phyloP scores from a whole-genome alignment of 495 filamentous ascomycete genomes.

The Sporormia fimetaria region DNA sequence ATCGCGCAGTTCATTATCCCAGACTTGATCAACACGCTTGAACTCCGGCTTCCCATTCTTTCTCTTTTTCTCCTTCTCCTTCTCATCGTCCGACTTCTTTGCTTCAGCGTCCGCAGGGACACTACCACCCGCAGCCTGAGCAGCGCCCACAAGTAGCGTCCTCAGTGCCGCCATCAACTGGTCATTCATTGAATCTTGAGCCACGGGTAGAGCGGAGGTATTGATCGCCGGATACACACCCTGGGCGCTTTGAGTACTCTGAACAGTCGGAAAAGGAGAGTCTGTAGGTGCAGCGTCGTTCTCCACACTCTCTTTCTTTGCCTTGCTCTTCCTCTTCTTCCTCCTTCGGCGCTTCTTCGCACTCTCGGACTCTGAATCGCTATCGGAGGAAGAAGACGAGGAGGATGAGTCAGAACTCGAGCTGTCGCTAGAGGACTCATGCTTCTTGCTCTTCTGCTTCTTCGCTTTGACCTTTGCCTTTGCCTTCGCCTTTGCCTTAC shows the following conservation, averaged over 20 bases:
- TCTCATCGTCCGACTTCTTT: background rate
- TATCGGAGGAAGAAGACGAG: slow-evolving; percentile 8
- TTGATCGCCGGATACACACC: slow-evolving; percentile 2
- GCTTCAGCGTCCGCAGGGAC: background rate
- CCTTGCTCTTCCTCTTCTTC: background rate
- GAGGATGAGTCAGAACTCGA: background rate
- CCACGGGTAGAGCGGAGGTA: background rate
- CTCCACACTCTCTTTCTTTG: slow-evolving; percentile 5
- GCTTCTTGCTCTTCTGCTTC: slow-evolving; percentile 15
- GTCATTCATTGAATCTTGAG: slow-evolving; percentile 6
- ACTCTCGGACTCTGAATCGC: slow-evolving; percentile 11
- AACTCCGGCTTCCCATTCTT: slow-evolving; percentile 53
- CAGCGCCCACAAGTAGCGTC: slow-evolving; percentile 2
- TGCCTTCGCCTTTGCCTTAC: slow-evolving; percentile 7
- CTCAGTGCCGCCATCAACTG: slow-evolving; percentile 1
- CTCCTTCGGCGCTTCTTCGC: slow-evolving; percentile 5
- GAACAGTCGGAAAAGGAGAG: background rate
- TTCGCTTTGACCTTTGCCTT: slow-evolving; percentile 16
- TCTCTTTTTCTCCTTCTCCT: slow-evolving; percentile 9
- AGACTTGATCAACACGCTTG: slow-evolving; percentile 72
- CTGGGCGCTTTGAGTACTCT: no score
- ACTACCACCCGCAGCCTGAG: background rate
- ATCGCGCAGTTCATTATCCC: slow-evolving; percentile 35
- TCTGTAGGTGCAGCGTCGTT: background rate
- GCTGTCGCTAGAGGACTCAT: slow-evolving; percentile 3